Base-by-base conservation (phyloP, 2,329 filamentous ascomycete genomes). In the Coniochaeta sp. region DNA sequence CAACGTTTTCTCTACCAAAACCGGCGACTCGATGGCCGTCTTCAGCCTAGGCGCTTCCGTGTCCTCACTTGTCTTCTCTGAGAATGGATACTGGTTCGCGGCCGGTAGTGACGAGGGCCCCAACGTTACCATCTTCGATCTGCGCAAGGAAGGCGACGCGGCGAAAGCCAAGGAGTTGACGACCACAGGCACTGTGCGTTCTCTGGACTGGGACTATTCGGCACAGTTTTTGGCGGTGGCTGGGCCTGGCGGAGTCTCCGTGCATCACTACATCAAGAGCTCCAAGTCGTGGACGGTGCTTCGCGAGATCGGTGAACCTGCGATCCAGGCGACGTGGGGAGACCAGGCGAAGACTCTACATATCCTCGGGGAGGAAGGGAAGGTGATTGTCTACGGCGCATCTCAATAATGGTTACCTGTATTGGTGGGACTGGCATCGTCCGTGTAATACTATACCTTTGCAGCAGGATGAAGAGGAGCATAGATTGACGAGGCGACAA, bases 81-180 rank as follows among this genome's bases (percentile, higher is more conserved):
- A 99, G 74, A 99, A 99, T 67, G 95, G 95, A 26, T 96, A 90
- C 68, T 98, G 93, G 91, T 87, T 99, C 64, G 93, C 93, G 1
- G 89, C 91, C 6, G 88, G 88, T 8, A 86, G 89, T 61, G 87
- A 91, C 73, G 87, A 86, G 33, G 90, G 92, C 65, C 89, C 86
- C 24, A 88, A 81, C 26, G 88, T 96, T 40, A 90, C 90, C 11
- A 86, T 98, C 59, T 98, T 96, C 80, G 93, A 98, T 73, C 81
- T 99, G 62, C 88, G 95, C 67, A 97, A 96, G 76, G 87, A 96
- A 66, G 89, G 93, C 63, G 92, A 91, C 66, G 88, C 89, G 19
- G 87, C 88, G 6, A 83, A 87, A 68, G 87, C 88, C 71, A 96
- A 96, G 81, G 85, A 89, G n/a, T 80, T 99, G 44, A 6, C 31